Percentiles rank a stretch among this genome's conserved stretches.
Evolutionary conservation across 805 yeast genomes (phyloP).

Genomic region (Tetrapisispora taiwanensis): DNA sequence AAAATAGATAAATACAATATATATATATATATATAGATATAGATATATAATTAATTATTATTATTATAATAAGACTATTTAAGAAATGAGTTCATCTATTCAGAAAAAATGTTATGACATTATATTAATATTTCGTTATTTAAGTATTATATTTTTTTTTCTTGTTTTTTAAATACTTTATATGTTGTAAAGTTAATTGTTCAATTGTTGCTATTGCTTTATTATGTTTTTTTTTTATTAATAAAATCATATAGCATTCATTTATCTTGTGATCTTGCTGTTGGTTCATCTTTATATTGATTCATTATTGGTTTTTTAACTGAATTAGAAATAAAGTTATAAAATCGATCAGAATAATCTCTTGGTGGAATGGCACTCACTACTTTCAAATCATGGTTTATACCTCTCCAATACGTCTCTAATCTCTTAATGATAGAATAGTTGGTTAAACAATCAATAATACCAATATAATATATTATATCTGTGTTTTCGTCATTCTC

Average conservation of each 20-base stretch:
- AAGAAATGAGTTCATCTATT: too few species aligned
- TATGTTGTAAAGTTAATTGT: too few species aligned
- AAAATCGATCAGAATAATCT: constrained; percentile 84
- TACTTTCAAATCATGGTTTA: constrained; percentile 55
- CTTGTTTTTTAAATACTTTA: too few species aligned
- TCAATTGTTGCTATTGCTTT: too few species aligned
- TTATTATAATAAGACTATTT: too few species aligned
- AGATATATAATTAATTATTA: too few species aligned
- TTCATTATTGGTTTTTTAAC: constrained; percentile 22
- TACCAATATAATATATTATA: constrained; percentile 79
- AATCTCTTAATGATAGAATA: constrained; percentile 63
- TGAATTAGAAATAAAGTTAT: constrained; percentile 49
- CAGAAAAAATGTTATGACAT: too few species aligned
- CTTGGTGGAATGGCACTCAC: constrained; percentile 84
- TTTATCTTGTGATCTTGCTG: too few species aligned
- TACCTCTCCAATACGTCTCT: constrained; percentile 77
- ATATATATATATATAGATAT: too few species aligned
- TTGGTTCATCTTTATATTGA: constrained; percentile 20
- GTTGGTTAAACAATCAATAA: constrained; percentile 85
- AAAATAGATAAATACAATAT: too few species aligned
- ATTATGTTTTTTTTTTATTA: not conserved
- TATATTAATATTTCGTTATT: not conserved
- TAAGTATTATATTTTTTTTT: not conserved
- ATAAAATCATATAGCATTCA: too few species aligned
- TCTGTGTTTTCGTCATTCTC: constrained; percentile 39